A percentile compares a stretch with the other conserved stretches of the same genome.
Evolutionary conservation across 306 rosid genomes (phyloP).

Genomic region (Cercis canadensis): DNA sequence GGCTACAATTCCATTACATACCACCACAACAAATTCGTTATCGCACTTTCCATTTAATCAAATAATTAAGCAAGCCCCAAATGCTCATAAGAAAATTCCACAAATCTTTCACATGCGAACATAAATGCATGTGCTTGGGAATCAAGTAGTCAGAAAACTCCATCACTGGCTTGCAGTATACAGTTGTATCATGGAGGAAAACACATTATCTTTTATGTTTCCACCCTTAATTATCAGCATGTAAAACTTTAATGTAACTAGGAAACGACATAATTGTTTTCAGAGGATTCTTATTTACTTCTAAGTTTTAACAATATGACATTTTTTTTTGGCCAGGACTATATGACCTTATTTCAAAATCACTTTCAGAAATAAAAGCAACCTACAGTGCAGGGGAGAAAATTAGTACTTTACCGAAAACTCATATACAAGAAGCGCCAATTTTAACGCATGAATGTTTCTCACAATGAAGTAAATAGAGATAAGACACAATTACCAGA

Average conservation of each 20-base stretch:
- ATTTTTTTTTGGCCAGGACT: too few species aligned
- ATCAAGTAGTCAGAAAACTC: conserved; percentile 29
- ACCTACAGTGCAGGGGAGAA: not conserved
- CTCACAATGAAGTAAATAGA: conserved; percentile 33
- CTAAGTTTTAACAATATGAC: not conserved
- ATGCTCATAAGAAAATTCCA: conserved; percentile 22
- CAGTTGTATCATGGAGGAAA: conserved; percentile 19
- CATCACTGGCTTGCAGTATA: conserved; percentile 13
- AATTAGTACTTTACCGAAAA: conserved; percentile 19
- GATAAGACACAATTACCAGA: conserved; percentile 64
- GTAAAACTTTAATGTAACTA: conserved; percentile 24
- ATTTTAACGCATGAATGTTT: conserved; percentile 2
- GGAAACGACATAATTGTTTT: conserved; percentile 16
- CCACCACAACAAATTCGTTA: conserved; percentile 4
- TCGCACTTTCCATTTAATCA: conserved; percentile 17
- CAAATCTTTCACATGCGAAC: conserved; percentile 8
- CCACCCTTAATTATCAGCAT: conserved; percentile 30
- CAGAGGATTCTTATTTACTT: conserved; percentile 4
- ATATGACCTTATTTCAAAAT: conserved; percentile 26
- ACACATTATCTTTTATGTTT: not conserved
- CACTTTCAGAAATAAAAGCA: conserved; percentile 6
- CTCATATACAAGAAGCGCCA: conserved; percentile 22
- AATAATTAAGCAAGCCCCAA: conserved; percentile 32
- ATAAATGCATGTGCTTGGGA: conserved; percentile 22
- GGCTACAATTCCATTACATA: not conserved